phyloP scores from a whole-genome alignment of 2,329 filamentous ascomycete genomes.

The Septoria linicola region DNA sequence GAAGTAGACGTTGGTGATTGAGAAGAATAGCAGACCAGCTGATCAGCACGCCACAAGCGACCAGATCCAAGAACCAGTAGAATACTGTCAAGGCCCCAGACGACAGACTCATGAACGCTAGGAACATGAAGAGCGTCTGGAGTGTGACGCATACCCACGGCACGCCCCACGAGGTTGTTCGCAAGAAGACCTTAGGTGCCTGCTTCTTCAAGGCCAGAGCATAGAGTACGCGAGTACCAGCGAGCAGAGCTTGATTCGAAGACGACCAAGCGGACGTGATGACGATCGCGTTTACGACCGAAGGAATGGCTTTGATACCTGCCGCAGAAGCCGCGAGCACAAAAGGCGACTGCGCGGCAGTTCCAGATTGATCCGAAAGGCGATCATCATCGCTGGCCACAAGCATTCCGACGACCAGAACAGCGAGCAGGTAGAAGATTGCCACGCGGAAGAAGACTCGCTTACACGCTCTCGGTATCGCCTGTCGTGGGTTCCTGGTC shows the following conservation, averaged over 20 bases:
- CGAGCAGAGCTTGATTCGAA: constrained; percentile 55
- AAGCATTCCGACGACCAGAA: constrained; percentile 41
- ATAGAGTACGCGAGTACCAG: constrained; percentile 54
- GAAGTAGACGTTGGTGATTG: constrained; percentile 30
- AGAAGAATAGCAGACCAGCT: constrained; percentile 51
- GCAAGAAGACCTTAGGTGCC: constrained; percentile 56
- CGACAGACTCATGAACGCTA: constrained; percentile 33
- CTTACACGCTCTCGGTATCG: constrained; percentile 29
- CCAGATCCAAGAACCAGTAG: constrained; percentile 63
- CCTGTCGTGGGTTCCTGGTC: constrained; percentile 29
- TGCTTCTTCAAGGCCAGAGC: constrained; percentile 62
- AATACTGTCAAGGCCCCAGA: constrained; percentile 61
- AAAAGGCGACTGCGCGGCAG: constrained; percentile 50
- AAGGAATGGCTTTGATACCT: constrained; percentile 58
- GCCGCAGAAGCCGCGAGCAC: constrained; percentile 61
- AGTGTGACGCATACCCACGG: constrained; percentile 31
- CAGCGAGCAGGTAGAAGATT: constrained; percentile 44
- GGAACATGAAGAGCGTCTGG: constrained; percentile 32
- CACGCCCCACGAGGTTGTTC: constrained; percentile 34
- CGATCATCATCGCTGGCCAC: constrained; percentile 42
- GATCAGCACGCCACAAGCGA: constrained; percentile 61
- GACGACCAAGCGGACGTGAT: constrained; percentile 63
- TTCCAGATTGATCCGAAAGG: constrained; percentile 33
- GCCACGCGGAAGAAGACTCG: constrained; percentile 28
- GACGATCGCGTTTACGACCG: constrained; percentile 67